A percentile compares a stretch with the other conserved stretches of the same genome.
Evolutionary conservation across 176 grass and related monocot genomes (phyloP).

Genomic region (Secale cereale): DNA sequence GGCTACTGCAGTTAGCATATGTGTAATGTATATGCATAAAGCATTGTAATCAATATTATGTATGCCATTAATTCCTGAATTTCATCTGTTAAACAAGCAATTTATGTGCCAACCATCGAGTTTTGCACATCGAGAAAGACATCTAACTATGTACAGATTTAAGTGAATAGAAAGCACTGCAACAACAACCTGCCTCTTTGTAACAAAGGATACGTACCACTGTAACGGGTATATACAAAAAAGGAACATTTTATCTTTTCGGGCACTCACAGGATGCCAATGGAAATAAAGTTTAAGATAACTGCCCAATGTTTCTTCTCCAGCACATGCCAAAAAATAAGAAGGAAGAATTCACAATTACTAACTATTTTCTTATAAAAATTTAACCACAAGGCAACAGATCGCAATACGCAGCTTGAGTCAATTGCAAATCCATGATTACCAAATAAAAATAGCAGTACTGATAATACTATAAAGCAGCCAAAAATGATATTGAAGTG

Average conservation of each 20-base stretch:
- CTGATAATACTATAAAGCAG: neutral
- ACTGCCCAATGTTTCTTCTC: neutral
- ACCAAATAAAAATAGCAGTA: constrained; percentile 7
- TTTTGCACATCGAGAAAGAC: too few species aligned
- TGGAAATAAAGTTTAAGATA: neutral
- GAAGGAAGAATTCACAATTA: neutral
- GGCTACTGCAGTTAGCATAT: neutral
- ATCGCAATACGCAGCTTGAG: neutral
- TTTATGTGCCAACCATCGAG: too few species aligned
- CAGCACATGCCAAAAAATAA: neutral
- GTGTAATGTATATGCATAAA: too few species aligned
- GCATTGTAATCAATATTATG: too few species aligned
- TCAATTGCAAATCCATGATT: neutral
- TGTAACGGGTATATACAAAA: neutral
- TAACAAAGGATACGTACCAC: neutral
- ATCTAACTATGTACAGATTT: too few species aligned
- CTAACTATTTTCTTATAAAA: neutral
- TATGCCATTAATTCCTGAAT: too few species aligned
- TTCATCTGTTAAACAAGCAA: too few species aligned
- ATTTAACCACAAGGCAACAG: neutral
- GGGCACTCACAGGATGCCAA: neutral
- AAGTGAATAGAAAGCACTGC: neutral
- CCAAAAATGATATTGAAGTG: neutral
- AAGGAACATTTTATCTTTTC: neutral
- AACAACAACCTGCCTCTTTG: neutral